Conservation (phyloP, 176 grass and related monocot species). For the Chloris gayana region DNA sequence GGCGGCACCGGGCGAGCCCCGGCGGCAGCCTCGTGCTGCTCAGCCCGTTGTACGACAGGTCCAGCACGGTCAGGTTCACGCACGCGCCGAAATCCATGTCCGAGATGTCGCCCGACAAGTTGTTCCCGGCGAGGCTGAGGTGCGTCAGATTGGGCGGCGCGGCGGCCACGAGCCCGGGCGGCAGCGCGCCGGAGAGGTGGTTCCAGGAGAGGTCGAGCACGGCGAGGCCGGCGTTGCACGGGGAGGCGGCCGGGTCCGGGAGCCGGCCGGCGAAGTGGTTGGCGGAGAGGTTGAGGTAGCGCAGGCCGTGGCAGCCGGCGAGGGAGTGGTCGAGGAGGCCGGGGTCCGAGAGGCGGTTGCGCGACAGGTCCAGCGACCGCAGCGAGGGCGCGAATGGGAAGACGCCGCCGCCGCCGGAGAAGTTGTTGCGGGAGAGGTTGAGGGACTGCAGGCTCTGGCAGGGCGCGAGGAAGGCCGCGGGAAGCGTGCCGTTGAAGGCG, state of each 20-base stretch:
- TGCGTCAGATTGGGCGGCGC: conserved; percentile 50
- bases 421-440: conserved; percentile 72
- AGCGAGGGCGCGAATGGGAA: conserved; percentile 68
- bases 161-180: conserved; percentile 40
- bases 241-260: conserved; percentile 30
- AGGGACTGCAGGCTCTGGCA: conserved; percentile 57
- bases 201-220: conserved; percentile 77
- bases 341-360: conserved; percentile 58
- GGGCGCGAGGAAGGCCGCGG: conserved; percentile 53
- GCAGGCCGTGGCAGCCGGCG: conserved; percentile 60
- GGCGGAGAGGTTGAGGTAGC: conserved; percentile 86
- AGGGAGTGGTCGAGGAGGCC: conserved; percentile 75
- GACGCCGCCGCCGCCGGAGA: conserved; percentile 37
- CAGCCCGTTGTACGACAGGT: conserved; percentile 76
- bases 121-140: conserved; percentile 74
- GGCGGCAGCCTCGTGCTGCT: conserved; percentile 43
- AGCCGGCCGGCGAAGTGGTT: conserved; percentile 65
- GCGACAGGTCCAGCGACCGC: conserved; percentile 71
- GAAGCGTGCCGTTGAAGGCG: conserved; percentile 68
- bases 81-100: conserved; percentile 67
- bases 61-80: conserved; percentile 53
- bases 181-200: conserved; percentile 67
- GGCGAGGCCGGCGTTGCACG: conserved; percentile 58
- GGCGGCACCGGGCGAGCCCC: conserved; percentile 55
- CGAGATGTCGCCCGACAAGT: conserved; percentile 76